phyloP scores from a whole-genome alignment of 139 green algal species.

The Tetradesmus lagerheimii region DNA sequence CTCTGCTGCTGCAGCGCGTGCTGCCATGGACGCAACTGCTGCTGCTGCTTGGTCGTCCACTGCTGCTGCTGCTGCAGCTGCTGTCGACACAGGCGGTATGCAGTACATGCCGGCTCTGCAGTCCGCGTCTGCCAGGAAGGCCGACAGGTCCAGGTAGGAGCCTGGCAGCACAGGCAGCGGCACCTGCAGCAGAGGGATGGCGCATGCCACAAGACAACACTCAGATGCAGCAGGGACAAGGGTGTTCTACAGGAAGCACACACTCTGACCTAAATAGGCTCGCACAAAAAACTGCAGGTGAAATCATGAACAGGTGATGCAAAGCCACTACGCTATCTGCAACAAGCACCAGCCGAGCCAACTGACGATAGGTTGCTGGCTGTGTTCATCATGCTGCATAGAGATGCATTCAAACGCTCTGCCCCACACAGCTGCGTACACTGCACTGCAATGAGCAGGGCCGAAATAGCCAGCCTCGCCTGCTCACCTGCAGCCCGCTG shows the following conservation, averaged over 20 bases:
- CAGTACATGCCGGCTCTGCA: conserved; percentile 28
- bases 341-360: too few relatives aligned
- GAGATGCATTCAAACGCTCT: too few relatives aligned
- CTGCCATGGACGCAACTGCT: background rate
- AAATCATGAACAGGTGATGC: too few relatives aligned
- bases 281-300: too few relatives aligned
- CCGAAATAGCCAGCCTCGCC: background rate
- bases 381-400: too few relatives aligned
- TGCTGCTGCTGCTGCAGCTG: conserved; percentile 19
- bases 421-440: background rate
- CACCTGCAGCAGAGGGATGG: conserved; percentile 1
- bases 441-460: background rate
- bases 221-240: background rate
- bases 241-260: too few relatives aligned
- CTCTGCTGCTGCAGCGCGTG: background rate
- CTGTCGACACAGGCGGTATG: conserved; percentile 9
- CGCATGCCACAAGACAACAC: background rate
- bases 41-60: conserved; percentile 13
- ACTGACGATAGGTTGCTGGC: too few relatives aligned
- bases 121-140: conserved; percentile 46
- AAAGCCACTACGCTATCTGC: too few relatives aligned
- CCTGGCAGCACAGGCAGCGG: conserved; percentile 30
- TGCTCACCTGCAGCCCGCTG: background rate
- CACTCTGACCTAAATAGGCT: too few relatives aligned
- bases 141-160: conserved; percentile 33